These are phyloP conservation scores for Penicillium sp. DNA, from an alignment of 2,329 filamentous ascomycete genomes.

Conservation along the genomic window DNA sequence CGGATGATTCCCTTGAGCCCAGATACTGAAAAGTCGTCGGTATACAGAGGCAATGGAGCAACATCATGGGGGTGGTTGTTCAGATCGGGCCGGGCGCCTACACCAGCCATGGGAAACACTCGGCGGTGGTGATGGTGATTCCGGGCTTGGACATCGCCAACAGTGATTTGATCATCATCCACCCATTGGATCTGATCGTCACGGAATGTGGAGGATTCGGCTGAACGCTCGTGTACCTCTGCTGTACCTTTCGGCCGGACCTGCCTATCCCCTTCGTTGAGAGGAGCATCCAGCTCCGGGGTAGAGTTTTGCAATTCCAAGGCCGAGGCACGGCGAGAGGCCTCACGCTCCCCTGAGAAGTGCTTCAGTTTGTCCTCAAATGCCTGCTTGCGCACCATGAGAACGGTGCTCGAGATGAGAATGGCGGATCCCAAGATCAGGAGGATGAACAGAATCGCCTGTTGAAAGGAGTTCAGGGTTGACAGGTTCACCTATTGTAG, in stretches of 20 bases:
- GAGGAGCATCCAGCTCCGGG: background rate
- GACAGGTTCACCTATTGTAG: conserved; percentile 55
- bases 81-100: conserved; percentile 44
- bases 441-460: conserved; percentile 67
- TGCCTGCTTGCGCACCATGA: conserved; percentile 64
- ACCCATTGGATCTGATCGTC: conserved; percentile 34
- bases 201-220: conserved; percentile 9
- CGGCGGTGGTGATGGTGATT: conserved; percentile 36
- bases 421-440: conserved; percentile 71
- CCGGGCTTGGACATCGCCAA: conserved; percentile 27
- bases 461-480: conserved; percentile 70
- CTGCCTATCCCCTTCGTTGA: conserved; percentile 5
- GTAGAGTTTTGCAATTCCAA: conserved; percentile 16
- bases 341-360: conserved; percentile 51
- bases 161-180: conserved; percentile 40
- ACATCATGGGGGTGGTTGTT: conserved; percentile 43
- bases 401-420: conserved; percentile 70
- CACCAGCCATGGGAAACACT: conserved; percentile 44
- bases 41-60: conserved; percentile 28
- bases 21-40: conserved; percentile 28
- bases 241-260: conserved; percentile 11
- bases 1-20: conserved; percentile 34
- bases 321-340: conserved; percentile 19
- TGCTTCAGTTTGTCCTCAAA: conserved; percentile 67
- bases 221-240: conserved; percentile 8